Conservation (phyloP, 345 rosid genomes). For the Firmiana major region DNA sequence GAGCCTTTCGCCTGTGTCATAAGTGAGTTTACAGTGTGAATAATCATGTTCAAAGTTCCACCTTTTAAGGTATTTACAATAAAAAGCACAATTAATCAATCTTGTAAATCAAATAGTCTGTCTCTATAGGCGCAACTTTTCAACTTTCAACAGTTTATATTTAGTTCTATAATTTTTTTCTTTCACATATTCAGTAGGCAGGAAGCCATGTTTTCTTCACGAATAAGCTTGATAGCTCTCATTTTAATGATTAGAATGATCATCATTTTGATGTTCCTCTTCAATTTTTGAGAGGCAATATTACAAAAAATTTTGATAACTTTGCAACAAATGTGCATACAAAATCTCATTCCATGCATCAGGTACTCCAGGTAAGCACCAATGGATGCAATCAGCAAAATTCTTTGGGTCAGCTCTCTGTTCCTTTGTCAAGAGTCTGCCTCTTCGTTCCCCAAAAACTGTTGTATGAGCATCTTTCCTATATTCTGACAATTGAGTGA, state of each 20-base stretch:
- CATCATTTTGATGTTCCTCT: neutral
- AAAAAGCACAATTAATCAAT: neutral
- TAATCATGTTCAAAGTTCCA: neutral
- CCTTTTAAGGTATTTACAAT: slow-evolving; percentile 3
- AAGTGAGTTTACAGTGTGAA: neutral
- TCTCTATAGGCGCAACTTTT: neutral
- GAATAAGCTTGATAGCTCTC: neutral
- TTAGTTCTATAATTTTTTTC: neutral
- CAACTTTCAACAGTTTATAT: neutral
- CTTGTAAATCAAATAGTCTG: slow-evolving; percentile 5
- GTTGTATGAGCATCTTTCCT: slow-evolving; percentile 83
- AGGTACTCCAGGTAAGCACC: slow-evolving; percentile 90
- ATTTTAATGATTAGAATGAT: neutral
- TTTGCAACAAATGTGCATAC: slow-evolving; percentile 62
- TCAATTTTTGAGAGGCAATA: neutral
- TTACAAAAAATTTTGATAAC: slow-evolving; percentile 29
- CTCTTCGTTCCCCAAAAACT: slow-evolving; percentile 72
- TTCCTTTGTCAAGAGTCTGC: slow-evolving; percentile 69
- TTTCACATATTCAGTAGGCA: neutral
- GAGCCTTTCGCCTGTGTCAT: neutral
- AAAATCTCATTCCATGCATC: slow-evolving; percentile 86
- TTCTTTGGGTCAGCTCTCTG: slow-evolving; percentile 58
- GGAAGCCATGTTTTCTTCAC: neutral
- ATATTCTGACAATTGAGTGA: slow-evolving; percentile 76
- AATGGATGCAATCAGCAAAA: slow-evolving; percentile 84